phyloP scores from a whole-genome alignment of 2,329 filamentous ascomycete genomes.

The Lizonia empirigonia region DNA sequence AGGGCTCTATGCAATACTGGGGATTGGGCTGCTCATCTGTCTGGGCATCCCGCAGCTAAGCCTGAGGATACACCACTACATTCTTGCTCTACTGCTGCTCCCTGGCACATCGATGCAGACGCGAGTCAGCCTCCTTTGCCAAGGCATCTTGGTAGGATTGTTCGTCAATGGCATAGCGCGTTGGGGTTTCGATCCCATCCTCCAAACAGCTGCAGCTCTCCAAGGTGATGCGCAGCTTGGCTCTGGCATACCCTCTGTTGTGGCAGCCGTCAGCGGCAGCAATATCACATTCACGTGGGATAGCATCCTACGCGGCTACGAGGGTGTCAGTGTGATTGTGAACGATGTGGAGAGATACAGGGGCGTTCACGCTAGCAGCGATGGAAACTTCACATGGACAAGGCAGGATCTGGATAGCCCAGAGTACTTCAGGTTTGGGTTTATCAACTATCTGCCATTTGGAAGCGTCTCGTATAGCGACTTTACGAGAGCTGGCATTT shows the following conservation, averaged over 20 bases:
- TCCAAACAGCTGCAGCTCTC: slow-evolving; percentile 78
- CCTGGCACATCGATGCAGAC: slow-evolving; percentile 90
- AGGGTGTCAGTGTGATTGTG: slow-evolving; percentile 81
- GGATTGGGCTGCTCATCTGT: slow-evolving; percentile 83
- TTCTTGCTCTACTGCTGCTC: slow-evolving; percentile 84
- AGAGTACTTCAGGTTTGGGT: slow-evolving; percentile 47
- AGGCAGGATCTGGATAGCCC: slow-evolving; percentile 48
- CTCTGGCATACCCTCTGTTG: slow-evolving; percentile 61
- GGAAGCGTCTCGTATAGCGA: slow-evolving; percentile 39
- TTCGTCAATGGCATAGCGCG: slow-evolving; percentile 93
- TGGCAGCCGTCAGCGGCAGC: slow-evolving; percentile 51
- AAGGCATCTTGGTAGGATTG: slow-evolving; percentile 85
- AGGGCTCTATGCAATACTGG: slow-evolving; percentile 75
- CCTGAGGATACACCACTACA: slow-evolving; percentile 93
- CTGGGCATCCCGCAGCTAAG: slow-evolving; percentile 73
- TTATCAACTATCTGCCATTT: slow-evolving; percentile 40
- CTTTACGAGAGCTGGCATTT: slow-evolving; percentile 43
- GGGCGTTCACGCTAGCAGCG: slow-evolving; percentile 60
- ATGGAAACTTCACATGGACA: slow-evolving; percentile 63
- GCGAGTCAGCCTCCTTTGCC: slow-evolving; percentile 81
- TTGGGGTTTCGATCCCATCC: slow-evolving; percentile 88
- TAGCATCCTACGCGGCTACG: slow-evolving; percentile 57
- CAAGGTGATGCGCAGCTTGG: slow-evolving; percentile 60
- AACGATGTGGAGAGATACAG: slow-evolving; percentile 85
- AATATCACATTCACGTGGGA: slow-evolving; percentile 53